phyloP scores from a whole-genome alignment of 2,329 filamentous ascomycete genomes.

The Alternaria sp. region DNA sequence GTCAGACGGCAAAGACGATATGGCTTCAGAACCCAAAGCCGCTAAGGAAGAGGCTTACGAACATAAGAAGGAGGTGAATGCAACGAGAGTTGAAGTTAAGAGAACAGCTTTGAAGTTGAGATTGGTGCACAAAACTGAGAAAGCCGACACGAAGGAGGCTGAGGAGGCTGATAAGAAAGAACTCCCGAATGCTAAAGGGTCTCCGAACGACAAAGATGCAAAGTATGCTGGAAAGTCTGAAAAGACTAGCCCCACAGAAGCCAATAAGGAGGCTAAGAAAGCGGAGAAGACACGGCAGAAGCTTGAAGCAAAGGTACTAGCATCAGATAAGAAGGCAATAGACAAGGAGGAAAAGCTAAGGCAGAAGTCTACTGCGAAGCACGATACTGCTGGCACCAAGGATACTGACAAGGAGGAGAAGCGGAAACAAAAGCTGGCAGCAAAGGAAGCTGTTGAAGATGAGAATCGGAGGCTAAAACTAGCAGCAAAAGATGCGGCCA shows the following conservation, averaged over 20 bases:
- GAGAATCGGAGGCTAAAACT: not conserved
- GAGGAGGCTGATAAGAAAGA: not conserved
- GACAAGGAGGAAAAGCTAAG: not conserved
- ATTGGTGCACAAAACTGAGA: not conserved
- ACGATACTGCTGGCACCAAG: not conserved
- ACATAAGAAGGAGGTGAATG: not conserved
- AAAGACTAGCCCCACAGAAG: not conserved
- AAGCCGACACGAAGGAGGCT: not conserved
- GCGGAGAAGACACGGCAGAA: not conserved
- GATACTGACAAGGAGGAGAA: not conserved
- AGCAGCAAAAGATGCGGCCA: not conserved
- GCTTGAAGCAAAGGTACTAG: not conserved
- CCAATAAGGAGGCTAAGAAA: not conserved
- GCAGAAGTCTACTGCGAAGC: not conserved
- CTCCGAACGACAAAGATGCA: not conserved
- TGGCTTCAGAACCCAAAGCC: not conserved
- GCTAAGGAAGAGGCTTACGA: not conserved
- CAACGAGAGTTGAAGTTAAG: not conserved
- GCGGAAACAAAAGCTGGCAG: not conserved
- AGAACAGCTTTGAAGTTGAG: not conserved
- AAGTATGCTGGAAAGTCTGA: not conserved
- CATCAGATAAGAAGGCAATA: not conserved
- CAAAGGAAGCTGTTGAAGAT: not conserved
- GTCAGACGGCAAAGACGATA: not conserved
- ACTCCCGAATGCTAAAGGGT: not conserved